Evolutionary conservation across 495 filamentous ascomycete species (phyloP).

Genomic region (Trichocladium uniseriatum): DNA sequence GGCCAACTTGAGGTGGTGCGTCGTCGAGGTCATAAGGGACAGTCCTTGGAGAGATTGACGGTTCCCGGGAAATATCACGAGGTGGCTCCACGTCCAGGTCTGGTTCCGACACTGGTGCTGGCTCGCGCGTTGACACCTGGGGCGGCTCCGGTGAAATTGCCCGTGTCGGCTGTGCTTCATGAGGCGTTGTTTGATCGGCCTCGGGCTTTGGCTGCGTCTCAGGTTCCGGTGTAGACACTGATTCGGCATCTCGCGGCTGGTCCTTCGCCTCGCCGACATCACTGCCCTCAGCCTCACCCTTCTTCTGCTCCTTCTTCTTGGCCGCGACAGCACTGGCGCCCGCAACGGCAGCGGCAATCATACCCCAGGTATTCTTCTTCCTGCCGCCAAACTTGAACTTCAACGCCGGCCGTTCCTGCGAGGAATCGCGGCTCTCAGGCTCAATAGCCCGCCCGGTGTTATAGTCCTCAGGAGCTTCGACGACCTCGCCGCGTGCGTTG

Average conservation of each 20-base stretch:
- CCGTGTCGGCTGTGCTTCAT: background rate
- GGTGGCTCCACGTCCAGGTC: background rate
- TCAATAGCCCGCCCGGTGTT: conserved; percentile 50
- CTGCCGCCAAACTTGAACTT: conserved; percentile 24
- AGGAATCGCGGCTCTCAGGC: conserved; percentile 43
- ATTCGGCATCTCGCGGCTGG: conserved; percentile 3
- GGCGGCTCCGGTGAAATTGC: background rate
- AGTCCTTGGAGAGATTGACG: conserved; percentile 1
- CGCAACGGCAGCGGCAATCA: conserved; percentile 32
- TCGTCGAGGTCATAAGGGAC: conserved; percentile 14
- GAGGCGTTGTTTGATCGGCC: background rate
- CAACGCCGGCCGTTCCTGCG: conserved; percentile 16
- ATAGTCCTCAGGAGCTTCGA: conserved; percentile 26
- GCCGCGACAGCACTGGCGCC: conserved; percentile 24
- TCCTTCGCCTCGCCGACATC: conserved; percentile 13
- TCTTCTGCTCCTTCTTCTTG: conserved; percentile 14
- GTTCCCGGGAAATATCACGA: background rate
- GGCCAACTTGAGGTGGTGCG: conserved; percentile 17
- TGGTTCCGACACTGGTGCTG: background rate
- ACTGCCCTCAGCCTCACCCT: conserved; percentile 6
- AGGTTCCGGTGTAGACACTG: too few relatives aligned
- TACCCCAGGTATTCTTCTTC: conserved; percentile 32
- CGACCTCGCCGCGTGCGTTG: conserved; percentile 11
- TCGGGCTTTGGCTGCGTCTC: background rate
- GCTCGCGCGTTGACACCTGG: background rate